Base-by-base conservation (phyloP, 1,284 basidiomycete genomes). In the Microbotryum saponariae region DNA sequence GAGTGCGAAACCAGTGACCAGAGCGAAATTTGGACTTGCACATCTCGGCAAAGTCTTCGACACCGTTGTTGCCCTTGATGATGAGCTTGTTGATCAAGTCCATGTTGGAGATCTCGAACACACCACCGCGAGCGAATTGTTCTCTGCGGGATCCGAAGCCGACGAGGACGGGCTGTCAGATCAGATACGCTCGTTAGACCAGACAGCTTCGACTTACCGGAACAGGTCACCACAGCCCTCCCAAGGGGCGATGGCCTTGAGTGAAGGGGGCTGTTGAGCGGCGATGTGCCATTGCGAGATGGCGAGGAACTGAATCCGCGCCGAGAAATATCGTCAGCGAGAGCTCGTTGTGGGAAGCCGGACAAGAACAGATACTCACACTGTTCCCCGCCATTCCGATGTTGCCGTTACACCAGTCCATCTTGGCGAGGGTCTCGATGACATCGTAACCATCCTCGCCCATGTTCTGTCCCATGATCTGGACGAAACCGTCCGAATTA, bases 181-280 rank as follows among this genome's bases (percentile, higher is more conserved):
- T 10, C 12, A 25, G 9, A 27, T 6, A 25, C 21, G 48, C 7
- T 8, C 8, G 46, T 6, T 27, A 12, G 18, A 29, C 6, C 10
- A 14, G 46, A 12, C 9, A 12, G 31, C 20, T 18, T 31, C 25
- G 25, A 33, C 56, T 20, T 14, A 58, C 58, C 69, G 61, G 51
- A 55, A 62, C 45, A 70, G 58, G 50, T 70, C 67, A 6, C 64
- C 64, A 45, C 61, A 61, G 0, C 69, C 70, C 42, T 72, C 70
- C 69, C 70, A 71, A 2, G 70, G 71, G 2, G 70, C 70, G 45
- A 72, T 71, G 29, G 69, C 69, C 56, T 72, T 72, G 58, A 72
- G 63, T 21, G 65, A 66, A 8, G 71, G 70, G 12, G 70, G 71
- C 42, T 69, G 63, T 48, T 65, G 54, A 2, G 70, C 68, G 14